phyloP scores from a whole-genome alignment of 352 stramenopile genomes.

The Phytophthora chlamydospora region DNA sequence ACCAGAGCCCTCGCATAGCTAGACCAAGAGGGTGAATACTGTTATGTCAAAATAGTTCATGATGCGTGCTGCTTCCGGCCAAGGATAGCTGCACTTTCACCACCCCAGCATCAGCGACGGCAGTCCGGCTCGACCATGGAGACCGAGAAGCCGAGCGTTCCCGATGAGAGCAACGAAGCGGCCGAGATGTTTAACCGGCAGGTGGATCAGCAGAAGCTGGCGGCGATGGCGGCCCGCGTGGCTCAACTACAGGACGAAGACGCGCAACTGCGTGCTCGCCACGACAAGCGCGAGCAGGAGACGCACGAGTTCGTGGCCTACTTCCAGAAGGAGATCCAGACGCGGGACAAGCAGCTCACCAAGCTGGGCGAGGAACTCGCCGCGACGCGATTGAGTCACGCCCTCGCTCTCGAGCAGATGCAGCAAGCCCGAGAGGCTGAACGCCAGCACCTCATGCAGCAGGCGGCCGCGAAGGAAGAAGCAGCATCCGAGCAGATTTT shows the following conservation, averaged over 20 bases:
- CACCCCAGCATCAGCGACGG: slow-evolving; percentile 1
- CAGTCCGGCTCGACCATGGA: slow-evolving; percentile 18
- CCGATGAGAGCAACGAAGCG: slow-evolving; percentile 30
- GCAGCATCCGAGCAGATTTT: slow-evolving; percentile 60
- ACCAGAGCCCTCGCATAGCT: too few relatives aligned
- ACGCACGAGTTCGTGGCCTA: slow-evolving; percentile 95
- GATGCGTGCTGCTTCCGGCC: neutral
- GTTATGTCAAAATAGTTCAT: slow-evolving; percentile 14
- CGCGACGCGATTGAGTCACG: slow-evolving; percentile 59
- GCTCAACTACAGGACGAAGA: slow-evolving; percentile 79
- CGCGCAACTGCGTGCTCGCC: slow-evolving; percentile 70
- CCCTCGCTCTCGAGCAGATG: slow-evolving; percentile 62
- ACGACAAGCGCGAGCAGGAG: slow-evolving; percentile 91
- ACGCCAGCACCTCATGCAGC: slow-evolving; percentile 52
- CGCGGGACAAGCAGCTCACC: slow-evolving; percentile 72
- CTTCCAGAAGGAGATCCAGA: slow-evolving; percentile 93
- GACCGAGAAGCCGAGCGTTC: slow-evolving; percentile 8
- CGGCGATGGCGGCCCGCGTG: slow-evolving; percentile 65
- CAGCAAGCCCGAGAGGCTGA: slow-evolving; percentile 53
- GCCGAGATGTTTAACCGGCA: slow-evolving; percentile 72
- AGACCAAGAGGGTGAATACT: too few relatives aligned
- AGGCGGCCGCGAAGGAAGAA: slow-evolving; percentile 56
- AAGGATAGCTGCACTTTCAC: slow-evolving; percentile 9
- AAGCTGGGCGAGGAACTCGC: slow-evolving; percentile 88
- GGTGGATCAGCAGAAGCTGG: slow-evolving; percentile 67